These are phyloP conservation scores for Calvatia gigantea DNA, from an alignment of 768 basidiomycete species.

Conservation along the genomic window DNA sequence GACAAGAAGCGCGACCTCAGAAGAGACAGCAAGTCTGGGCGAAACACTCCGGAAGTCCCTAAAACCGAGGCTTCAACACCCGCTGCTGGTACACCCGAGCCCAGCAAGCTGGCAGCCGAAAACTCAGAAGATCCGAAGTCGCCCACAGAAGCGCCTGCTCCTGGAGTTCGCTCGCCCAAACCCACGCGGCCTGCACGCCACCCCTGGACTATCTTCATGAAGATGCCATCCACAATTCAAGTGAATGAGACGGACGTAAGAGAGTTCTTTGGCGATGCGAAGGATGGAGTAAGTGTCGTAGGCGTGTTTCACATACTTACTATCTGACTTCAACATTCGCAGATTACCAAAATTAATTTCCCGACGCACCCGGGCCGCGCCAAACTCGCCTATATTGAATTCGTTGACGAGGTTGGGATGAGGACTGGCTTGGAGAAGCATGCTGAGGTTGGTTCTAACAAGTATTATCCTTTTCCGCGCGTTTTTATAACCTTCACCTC, in stretches of 20 bases:
- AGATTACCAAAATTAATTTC: conserved; percentile 71
- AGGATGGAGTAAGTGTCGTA: conserved; percentile 51
- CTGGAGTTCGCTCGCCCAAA: conserved; percentile 71
- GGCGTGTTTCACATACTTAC: conserved; percentile 3
- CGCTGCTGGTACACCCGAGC: conserved; percentile 10
- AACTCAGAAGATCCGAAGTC: conserved; percentile 46
- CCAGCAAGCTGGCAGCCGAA: conserved; percentile 11
- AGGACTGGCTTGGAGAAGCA: conserved; percentile 74
- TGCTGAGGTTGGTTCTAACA: conserved; percentile 49
- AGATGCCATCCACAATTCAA: conserved; percentile 42
- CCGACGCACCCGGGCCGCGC: conserved; percentile 49
- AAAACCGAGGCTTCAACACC: conserved; percentile 18
- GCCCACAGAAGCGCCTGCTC: conserved; percentile 48
- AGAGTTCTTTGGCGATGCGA: conserved; percentile 74
- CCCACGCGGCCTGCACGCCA: conserved; percentile 58
- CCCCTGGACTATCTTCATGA: conserved; percentile 87
- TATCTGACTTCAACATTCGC: not conserved
- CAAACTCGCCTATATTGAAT: conserved; percentile 83
- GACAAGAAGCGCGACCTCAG: conserved; percentile 51
- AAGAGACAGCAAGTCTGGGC: conserved; percentile 29
- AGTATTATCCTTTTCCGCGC: conserved; percentile 2
- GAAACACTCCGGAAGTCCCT: conserved; percentile 28
- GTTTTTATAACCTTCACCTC: conserved; percentile 10
- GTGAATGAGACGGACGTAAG: conserved; percentile 63
- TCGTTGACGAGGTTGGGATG: conserved; percentile 85